phyloP scores from a whole-genome alignment of 2,329 filamentous ascomycete species.

The Aspergillus novofumigatus region DNA sequence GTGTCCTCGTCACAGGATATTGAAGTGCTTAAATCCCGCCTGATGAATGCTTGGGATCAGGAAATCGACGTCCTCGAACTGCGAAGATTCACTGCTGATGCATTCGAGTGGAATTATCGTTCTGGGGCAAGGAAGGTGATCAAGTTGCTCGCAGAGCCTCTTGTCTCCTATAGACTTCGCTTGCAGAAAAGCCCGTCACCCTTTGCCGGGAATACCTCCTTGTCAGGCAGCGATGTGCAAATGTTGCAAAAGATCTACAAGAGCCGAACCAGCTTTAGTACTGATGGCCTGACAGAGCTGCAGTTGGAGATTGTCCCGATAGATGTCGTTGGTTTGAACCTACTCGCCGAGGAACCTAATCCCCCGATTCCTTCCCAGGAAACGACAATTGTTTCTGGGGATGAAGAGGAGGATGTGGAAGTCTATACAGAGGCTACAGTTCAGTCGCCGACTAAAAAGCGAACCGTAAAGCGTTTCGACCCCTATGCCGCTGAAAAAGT shows the following conservation, averaged over 20 bases:
- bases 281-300: conserved; percentile 71
- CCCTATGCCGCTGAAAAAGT: conserved; percentile 61
- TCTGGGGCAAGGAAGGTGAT: conserved; percentile 82
- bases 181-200: conserved; percentile 36
- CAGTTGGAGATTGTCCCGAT: conserved; percentile 73
- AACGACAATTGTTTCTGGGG: conserved; percentile 23
- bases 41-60: conserved; percentile 55
- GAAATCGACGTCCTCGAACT: conserved; percentile 63
- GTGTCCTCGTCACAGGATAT: conserved; percentile 64
- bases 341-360: conserved; percentile 67
- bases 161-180: conserved; percentile 61
- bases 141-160: conserved; percentile 69
- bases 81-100: conserved; percentile 69
- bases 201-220: conserved; percentile 21
- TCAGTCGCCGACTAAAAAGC: conserved; percentile 21
- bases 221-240: conserved; percentile 45
- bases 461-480: conserved; percentile 49
- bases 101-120: conserved; percentile 80
- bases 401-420: conserved; percentile 32
- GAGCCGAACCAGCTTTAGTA: conserved; percentile 65
- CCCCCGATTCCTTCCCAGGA: conserved; percentile 39
- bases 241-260: conserved; percentile 65
- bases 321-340: conserved; percentile 71
- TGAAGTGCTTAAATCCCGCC: conserved; percentile 48
- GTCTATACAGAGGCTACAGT: conserved; percentile 18